Evolutionary conservation across 495 filamentous ascomycete genomes (phyloP).

Genomic region (Hypoxylon lienhwacheense): DNA sequence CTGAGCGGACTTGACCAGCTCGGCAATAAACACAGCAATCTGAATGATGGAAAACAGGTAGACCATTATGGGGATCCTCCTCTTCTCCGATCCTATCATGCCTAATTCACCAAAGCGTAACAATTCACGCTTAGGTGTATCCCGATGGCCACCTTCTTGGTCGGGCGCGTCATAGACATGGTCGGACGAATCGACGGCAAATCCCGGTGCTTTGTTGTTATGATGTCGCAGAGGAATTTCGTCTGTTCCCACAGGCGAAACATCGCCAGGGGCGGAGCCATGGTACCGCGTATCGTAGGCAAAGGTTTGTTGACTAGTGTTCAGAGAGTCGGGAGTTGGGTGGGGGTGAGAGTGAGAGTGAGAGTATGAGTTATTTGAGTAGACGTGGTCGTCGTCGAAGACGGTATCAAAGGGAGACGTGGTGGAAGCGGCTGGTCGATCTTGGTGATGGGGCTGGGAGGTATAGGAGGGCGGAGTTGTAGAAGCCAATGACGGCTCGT

Average conservation of each 20-base stretch:
- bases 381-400: slow-evolving; percentile 65
- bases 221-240: slow-evolving; percentile 67
- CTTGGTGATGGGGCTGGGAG: slow-evolving; percentile 45
- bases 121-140: slow-evolving; percentile 35
- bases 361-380: slow-evolving; percentile 53
- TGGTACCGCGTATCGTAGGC: slow-evolving; percentile 60
- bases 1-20: slow-evolving; percentile 73
- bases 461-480: slow-evolving; percentile 37
- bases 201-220: slow-evolving; percentile 38
- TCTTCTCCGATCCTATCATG: slow-evolving; percentile 51
- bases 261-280: slow-evolving; percentile 46
- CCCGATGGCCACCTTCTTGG: slow-evolving; percentile 25
- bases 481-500: slow-evolving; percentile 34
- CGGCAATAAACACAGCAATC: slow-evolving; percentile 83
- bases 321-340: slow-evolving; percentile 25
- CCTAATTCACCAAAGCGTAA: slow-evolving; percentile 53
- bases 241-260: slow-evolving; percentile 53
- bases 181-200: slow-evolving; percentile 49
- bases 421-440: slow-evolving; percentile 35
- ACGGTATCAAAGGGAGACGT: slow-evolving; percentile 59
- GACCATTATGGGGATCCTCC: slow-evolving; percentile 77
- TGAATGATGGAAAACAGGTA: slow-evolving; percentile 79
- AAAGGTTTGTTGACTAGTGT: slow-evolving; percentile 45
- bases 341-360: slow-evolving; percentile 41
- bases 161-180: slow-evolving; percentile 53